These are phyloP conservation scores for Rhodotorula taiwanensis DNA, from an alignment of 768 basidiomycete species.

Conservation along the genomic window DNA sequence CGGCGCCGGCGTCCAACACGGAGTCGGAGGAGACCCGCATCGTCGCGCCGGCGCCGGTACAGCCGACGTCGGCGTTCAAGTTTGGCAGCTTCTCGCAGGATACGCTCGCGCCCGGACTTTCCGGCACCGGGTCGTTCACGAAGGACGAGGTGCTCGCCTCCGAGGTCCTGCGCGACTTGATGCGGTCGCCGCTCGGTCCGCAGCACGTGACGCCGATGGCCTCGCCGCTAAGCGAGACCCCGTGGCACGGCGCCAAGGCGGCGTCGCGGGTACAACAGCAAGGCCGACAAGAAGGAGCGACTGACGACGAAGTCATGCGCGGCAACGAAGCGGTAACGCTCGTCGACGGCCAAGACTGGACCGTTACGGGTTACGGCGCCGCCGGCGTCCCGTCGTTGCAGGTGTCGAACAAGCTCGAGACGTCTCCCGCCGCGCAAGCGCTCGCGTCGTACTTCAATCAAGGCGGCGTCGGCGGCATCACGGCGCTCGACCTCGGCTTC, in stretches of 20 bases:
- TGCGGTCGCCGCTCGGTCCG: conserved; percentile 14
- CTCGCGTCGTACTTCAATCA: conserved; percentile 33
- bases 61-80: conserved; percentile 6
- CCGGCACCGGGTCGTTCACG: conserved; percentile 25
- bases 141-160: conserved; percentile 35
- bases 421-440: conserved; percentile 16
- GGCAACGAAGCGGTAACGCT: conserved; percentile 1
- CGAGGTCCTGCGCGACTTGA: conserved; percentile 31
- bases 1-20: not conserved
- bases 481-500: conserved; percentile 36
- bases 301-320: conserved; percentile 1
- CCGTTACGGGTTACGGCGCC: not conserved
- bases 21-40: not conserved
- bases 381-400: not conserved
- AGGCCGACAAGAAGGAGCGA: not conserved
- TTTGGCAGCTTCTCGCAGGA: conserved; percentile 1
- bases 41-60: not conserved
- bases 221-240: not conserved
- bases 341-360: not conserved
- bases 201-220: not conserved
- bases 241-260: conserved; percentile 12
- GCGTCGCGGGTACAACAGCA: not conserved
- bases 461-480: conserved; percentile 34
- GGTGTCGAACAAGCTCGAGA: conserved; percentile 18
- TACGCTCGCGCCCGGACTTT: conserved; percentile 26